Evolutionary conservation across 106 monocot species (phyloP).

Genomic region (Dendrobium officinale): DNA sequence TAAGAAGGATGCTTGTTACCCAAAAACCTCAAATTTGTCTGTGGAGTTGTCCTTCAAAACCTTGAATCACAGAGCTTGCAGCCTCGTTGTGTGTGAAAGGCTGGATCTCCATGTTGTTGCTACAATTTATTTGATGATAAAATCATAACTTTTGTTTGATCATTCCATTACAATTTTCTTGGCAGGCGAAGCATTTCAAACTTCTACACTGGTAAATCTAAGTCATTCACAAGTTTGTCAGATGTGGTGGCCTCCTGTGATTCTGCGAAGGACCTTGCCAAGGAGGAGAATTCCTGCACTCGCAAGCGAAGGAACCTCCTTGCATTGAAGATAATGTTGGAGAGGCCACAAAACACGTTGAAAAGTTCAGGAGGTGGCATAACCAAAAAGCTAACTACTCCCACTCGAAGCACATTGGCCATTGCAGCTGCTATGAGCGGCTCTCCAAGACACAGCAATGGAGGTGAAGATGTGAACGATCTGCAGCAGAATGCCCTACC

Average conservation of each 20-base stretch:
- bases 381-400: conserved; percentile 22
- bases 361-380: conserved; percentile 6
- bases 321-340: conserved; percentile 31
- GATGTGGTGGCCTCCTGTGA: conserved; percentile 19
- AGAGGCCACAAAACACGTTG: conserved; percentile 6
- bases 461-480: background rate
- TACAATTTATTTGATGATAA: no score
- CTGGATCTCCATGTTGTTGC: no score
- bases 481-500: conserved; percentile 22
- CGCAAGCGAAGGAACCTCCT: conserved; percentile 55
- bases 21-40: no score
- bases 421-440: conserved; percentile 10
- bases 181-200: conserved; percentile 62
- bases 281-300: conserved; percentile 50
- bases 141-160: background rate
- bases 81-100: no score
- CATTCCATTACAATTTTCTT: background rate
- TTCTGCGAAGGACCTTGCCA: conserved; percentile 47
- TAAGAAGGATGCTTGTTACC: no score
- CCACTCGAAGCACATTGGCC: conserved; percentile 9
- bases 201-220: conserved; percentile 70
- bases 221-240: conserved; percentile 53
- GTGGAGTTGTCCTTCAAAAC: no score
- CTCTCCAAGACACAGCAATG: background rate
- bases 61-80: no score